Evolutionary conservation across 2,329 filamentous ascomycete genomes (phyloP), one percentile per base, ranked within the genome.

Genomic region (Exophiala xenobiotica): DNA sequence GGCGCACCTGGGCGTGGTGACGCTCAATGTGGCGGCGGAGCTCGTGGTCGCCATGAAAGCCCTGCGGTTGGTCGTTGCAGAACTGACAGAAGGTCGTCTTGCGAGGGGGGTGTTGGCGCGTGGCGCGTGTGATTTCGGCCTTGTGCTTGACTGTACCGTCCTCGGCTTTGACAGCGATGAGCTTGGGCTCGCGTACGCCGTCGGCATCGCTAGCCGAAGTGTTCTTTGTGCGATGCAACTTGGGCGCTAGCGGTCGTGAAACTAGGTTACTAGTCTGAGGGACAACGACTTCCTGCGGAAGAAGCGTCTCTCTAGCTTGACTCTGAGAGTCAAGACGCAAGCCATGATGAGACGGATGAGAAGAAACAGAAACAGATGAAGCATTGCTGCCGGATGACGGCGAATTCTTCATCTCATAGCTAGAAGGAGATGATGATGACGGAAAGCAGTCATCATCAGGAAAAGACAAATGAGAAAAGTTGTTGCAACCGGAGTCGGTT

Each of bases 1-100:
- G 82, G 55, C 79, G 76, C 9, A 73, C 70, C 23, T 69, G 62
- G 3, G 77, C 71, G 67, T 97, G 92, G 58, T 88, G 78, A 43
- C 83, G 80, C 35, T 80, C 79, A 46, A 78, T 78, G 60, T 90
- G 86, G 14, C 86, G 78, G 37, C 82, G 79, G 20, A 89, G 78
- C 67, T 96, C 90, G 65, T 95, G 90, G 19, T 91, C 87, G 47
- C 90, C 90, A 26, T 90, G 83, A 69, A 95, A 95, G 38, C 88
- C 90, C 14, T 87, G 80, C 0, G 85, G 85, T 46, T 88, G 80
- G 49, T 88, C 83, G 45, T 78, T 78, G 71, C 90, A 96, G 53
- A 80, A 72, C 1, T 71, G 66, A 67, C 90, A 95, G 64, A 79
- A 80, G 27, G 81, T 80, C 22, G 57, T 61, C 54, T 62, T 61